Percentiles rank a stretch among this genome's conserved stretches.
Conservation (phyloP, 73 alveolate genomes). For the Tetrahymena elliotti region DNA sequence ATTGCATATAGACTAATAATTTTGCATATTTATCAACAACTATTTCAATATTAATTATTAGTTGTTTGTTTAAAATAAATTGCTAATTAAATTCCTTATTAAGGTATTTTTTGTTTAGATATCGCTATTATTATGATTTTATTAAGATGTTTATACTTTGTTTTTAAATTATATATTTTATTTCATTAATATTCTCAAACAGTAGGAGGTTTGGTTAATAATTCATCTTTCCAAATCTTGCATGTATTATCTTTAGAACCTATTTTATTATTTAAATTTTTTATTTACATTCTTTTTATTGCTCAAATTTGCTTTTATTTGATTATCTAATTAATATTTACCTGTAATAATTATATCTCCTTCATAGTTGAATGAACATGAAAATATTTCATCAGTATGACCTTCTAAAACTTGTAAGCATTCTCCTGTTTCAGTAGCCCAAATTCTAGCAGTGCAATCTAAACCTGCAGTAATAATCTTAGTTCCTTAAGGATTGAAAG, state of each 20-base stretch:
- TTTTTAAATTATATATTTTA: too few relatives aligned
- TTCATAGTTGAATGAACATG: slow-evolving; percentile 99
- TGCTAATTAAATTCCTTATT: neutral
- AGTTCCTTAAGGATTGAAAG: slow-evolving; percentile 96
- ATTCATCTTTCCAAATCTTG: slow-evolving; percentile 89
- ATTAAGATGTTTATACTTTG: neutral
- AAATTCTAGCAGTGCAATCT: slow-evolving; percentile 95
- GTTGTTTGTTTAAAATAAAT: neutral
- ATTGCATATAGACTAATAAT: neutral
- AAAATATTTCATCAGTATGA: slow-evolving; percentile 99
- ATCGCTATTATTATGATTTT: neutral
- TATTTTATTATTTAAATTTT: neutral
- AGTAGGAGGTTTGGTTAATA: neutral
- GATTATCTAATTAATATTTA: neutral
- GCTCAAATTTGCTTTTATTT: neutral
- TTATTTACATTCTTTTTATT: neutral
- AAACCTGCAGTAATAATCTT: slow-evolving; percentile 94
- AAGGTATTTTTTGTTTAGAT: neutral
- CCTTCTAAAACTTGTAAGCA: slow-evolving; percentile 96
- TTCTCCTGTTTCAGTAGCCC: slow-evolving; percentile 98
- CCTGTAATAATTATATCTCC: slow-evolving; percentile 96
- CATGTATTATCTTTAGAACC: slow-evolving; percentile 96
- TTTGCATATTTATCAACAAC: neutral
- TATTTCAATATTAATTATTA: neutral
- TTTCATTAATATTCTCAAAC: neutral